Evolutionary conservation across 345 rosid genomes (phyloP).

Genomic region (Aquilaria sinensis): DNA sequence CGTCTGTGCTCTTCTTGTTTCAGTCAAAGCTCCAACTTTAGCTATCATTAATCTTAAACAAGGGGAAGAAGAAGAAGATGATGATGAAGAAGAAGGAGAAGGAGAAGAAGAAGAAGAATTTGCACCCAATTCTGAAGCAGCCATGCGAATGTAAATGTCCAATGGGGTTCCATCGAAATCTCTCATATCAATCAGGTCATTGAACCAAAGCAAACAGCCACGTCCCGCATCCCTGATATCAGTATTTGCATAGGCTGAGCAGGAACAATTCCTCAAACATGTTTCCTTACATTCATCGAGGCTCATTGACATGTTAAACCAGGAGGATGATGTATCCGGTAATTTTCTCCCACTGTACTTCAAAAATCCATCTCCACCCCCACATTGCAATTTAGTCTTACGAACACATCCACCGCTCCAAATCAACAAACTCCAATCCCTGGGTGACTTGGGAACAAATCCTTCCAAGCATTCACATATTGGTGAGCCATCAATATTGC

Average conservation of each 20-base stretch:
- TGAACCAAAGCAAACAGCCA: conserved; percentile 41
- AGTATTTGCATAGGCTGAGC: conserved; percentile 31
- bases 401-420: conserved; percentile 38
- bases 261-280: conserved; percentile 36
- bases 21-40: no score
- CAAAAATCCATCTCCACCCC: conserved; percentile 25
- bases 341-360: conserved; percentile 24
- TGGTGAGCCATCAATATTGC: conserved; percentile 29
- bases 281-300: conserved; percentile 18
- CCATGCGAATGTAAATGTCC: conserved; percentile 35
- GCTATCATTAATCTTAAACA: no score
- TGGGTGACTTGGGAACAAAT: conserved; percentile 21
- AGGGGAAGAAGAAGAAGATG: no score
- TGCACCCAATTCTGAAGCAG: conserved; percentile 36
- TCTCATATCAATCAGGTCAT: conserved; percentile 32
- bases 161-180: conserved; percentile 25
- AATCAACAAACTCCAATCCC: conserved; percentile 24
- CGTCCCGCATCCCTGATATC: conserved; percentile 23
- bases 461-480: conserved; percentile 37
- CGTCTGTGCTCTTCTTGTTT: no score
- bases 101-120: neutral
- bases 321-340: conserved; percentile 29
- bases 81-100: no score
- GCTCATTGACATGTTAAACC: conserved; percentile 13
- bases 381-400: conserved; percentile 15